These are phyloP conservation scores for Annona squamosa DNA, from an alignment of 164 flowering plant genomes.

Conservation along the genomic window DNA sequence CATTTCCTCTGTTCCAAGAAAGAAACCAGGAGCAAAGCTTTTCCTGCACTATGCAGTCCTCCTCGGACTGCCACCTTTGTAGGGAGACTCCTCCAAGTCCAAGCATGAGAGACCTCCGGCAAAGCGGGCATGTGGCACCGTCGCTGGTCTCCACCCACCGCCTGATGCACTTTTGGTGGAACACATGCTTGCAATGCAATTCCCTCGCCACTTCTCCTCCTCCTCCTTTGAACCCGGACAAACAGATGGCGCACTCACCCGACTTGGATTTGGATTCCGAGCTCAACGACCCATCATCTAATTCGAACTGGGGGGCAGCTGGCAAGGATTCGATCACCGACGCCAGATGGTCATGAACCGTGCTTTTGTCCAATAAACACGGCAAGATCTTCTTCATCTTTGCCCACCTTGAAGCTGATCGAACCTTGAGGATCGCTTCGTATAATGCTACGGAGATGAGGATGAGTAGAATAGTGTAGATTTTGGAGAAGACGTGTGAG, in stretches of 20 bases:
- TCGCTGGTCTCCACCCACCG: constrained; percentile 32
- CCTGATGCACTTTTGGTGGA: constrained; percentile 45
- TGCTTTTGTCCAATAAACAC: background rate
- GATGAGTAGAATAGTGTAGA: constrained; percentile 27
- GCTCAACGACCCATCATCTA: background rate
- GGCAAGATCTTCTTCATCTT: background rate
- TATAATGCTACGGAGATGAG: constrained; percentile 26
- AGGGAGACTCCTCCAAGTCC: constrained; percentile 21
- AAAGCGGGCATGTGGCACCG: constrained; percentile 38
- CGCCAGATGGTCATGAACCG: constrained; percentile 15
- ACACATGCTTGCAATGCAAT: constrained; percentile 36
- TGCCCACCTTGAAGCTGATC: constrained; percentile 6
- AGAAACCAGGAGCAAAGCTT: background rate
- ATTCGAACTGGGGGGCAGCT: constrained; percentile 14
- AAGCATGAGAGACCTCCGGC: constrained; percentile 26
- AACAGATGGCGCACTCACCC: constrained; percentile 35
- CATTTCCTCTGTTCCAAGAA: background rate
- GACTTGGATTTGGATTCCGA: background rate
- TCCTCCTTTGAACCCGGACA: constrained; percentile 35
- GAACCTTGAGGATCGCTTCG: constrained; percentile 20
- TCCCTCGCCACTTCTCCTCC: constrained; percentile 37
- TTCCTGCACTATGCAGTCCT: background rate
- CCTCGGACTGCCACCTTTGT: background rate
- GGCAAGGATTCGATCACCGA: constrained; percentile 30
- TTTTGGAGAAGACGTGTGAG: constrained; percentile 21